Base-by-base conservation (phyloP, 495 filamentous ascomycete species). In the Immersiella caudata region DNA sequence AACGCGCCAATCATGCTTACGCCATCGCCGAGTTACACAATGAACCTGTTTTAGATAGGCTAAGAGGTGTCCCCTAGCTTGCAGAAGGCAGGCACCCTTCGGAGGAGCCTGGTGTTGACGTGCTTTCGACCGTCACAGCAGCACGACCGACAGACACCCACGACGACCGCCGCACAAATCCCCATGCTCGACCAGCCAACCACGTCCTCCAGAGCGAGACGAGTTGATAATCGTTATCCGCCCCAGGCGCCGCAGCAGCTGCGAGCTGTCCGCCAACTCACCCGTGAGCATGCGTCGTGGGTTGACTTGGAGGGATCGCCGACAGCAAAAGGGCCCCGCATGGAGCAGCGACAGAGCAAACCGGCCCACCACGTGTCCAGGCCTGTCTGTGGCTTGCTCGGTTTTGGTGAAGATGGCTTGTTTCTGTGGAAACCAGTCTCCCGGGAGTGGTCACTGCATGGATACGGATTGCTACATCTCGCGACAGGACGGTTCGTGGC, bases 371-470 rank as follows among this genome's bases (percentile, higher is more conserved):
- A 27, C 26, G 56, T 22, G 26, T 59, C 25, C 18, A 14, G 24
- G 20, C 52, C 8, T 55, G 52, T 22, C 20, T 26, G 52, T 24
- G 20, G 52, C 24, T 26, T 22, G 52, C 24, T 55, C 52, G 24
- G 24, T 55, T 6, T 26, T 55, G 21, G 6, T 61, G 29, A 54
- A 35, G 66, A 70, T 62, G 67, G 57, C 52, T 11, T 35, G 24
- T 67, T 57, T 66, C 65, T 64, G 64, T 69, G 66, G 67, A 71
- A 72, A 70, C 76, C 76, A 71, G 22, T 66, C 66, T 52, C 59
- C 65, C 67, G 76, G 76, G 71, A 75, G 67, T 62, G 65, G 62
- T 25, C 73, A 74, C 73, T 21, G 63, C 29, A 67, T 74, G 73
- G 65, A 62, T 52, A 64, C 67, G 61, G 58, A 16, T 35, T 16